Conservation (phyloP, 1,284 basidiomycete genomes). For the Rhodotorula sp. region DNA sequence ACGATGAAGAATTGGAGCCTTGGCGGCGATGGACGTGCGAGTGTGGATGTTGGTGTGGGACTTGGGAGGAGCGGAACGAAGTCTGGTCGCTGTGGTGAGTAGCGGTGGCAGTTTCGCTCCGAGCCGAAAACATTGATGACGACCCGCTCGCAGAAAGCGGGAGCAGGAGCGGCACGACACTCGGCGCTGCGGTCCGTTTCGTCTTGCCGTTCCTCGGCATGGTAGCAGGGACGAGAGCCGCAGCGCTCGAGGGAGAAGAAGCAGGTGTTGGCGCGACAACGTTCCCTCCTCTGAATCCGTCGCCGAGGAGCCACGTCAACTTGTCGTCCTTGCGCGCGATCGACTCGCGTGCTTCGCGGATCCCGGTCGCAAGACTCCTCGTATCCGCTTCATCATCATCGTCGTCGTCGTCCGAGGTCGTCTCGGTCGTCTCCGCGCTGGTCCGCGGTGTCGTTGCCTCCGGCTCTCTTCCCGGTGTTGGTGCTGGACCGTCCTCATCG, state of each 20-base stretch:
- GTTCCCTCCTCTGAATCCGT: conserved; percentile 2
- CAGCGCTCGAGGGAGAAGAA: background rate
- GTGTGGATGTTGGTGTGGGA: too few species aligned
- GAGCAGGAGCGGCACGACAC: background rate
- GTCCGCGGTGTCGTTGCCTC: background rate
- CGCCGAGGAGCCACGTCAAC: conserved; percentile 22
- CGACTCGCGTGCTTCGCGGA: conserved; percentile 19
- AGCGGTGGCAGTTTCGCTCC: too few species aligned
- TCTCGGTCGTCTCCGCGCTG: background rate
- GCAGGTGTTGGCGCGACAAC: background rate
- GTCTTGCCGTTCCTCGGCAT: background rate
- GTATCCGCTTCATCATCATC: conserved; percentile 16
- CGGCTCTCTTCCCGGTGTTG: too few species aligned
- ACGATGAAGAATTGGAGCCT: background rate
- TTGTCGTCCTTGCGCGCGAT: conserved; percentile 31
- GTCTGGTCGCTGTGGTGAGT: background rate
- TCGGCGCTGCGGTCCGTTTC: background rate
- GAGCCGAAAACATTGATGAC: too few species aligned
- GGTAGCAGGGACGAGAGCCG: too few species aligned
- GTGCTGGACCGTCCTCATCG: too few species aligned
- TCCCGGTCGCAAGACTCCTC: conserved; percentile 13
- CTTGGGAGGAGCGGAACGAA: background rate
- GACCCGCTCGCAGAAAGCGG: background rate
- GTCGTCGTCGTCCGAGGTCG: background rate
- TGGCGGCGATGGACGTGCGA: background rate